These are phyloP conservation scores for Diutina mesorugosa DNA, from an alignment of 1,139 yeast genomes.

Conservation along the genomic window DNA sequence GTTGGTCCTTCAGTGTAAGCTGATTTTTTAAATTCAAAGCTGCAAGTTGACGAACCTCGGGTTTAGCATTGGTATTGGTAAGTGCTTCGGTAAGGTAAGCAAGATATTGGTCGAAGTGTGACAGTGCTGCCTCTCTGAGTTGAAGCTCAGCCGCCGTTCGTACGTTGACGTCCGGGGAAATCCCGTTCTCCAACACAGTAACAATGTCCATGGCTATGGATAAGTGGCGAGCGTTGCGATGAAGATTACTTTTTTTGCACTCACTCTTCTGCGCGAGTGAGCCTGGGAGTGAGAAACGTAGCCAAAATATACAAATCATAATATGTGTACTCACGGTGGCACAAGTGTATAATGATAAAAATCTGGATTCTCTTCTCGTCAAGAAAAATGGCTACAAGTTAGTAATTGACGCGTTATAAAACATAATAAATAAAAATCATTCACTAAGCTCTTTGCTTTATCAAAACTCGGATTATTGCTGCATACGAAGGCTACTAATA, in stretches of 20 bases:
- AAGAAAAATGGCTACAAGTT: too few species aligned
- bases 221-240: neutral
- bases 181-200: conserved; percentile 66
- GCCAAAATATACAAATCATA: too few species aligned
- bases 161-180: conserved; percentile 52
- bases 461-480: neutral
- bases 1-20: conserved; percentile 61
- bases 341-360: too few species aligned
- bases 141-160: conserved; percentile 77
- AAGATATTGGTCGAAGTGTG: conserved; percentile 64
- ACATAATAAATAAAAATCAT: too few species aligned
- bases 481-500: neutral
- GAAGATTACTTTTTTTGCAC: neutral
- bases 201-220: conserved; percentile 48
- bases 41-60: conserved; percentile 88
- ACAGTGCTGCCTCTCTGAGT: conserved; percentile 57
- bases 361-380: too few species aligned
- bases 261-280: neutral
- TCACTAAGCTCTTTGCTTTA: neutral
- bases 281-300: neutral
- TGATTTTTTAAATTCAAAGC: conserved; percentile 82
- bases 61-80: conserved; percentile 45
- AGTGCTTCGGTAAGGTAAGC: conserved; percentile 62
- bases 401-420: too few species aligned
- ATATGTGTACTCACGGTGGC: too few species aligned